These are phyloP conservation scores for Boletus pseudo-olivaceus DNA, from an alignment of 768 basidiomycete genomes.

Conservation along the genomic window DNA sequence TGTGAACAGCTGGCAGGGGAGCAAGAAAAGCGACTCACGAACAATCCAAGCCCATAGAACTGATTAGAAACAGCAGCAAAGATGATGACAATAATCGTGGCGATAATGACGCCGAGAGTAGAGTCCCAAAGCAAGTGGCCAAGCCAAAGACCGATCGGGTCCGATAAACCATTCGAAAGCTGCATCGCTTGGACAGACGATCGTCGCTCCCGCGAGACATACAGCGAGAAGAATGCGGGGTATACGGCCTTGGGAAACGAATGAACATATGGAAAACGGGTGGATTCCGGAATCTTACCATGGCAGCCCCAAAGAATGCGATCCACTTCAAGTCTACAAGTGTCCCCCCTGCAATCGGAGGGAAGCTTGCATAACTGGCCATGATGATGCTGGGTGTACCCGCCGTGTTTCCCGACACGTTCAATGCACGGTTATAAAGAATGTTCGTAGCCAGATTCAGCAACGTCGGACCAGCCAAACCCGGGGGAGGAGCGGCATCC, in stretches of 20 bases:
- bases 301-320: constrained; percentile 67
- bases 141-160: constrained; percentile 71
- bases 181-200: constrained; percentile 79
- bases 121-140: constrained; percentile 77
- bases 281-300: constrained; percentile 43
- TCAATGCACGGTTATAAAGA: constrained; percentile 60
- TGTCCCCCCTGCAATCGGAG: constrained; percentile 51
- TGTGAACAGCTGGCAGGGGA: not conserved
- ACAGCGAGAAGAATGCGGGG: constrained; percentile 79
- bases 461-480: constrained; percentile 54
- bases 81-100: constrained; percentile 62
- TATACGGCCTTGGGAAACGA: constrained; percentile 52
- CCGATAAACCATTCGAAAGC: constrained; percentile 67
- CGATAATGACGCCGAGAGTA: constrained; percentile 52
- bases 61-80: constrained; percentile 56
- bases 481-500: constrained; percentile 61
- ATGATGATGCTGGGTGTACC: constrained; percentile 49
- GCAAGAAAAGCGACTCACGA: constrained; percentile 40
- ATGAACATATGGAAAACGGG: not conserved
- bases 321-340: constrained; percentile 69
- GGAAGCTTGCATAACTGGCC: constrained; percentile 57
- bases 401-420: constrained; percentile 40
- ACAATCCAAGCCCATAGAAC: constrained; percentile 65
- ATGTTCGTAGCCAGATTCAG: constrained; percentile 69
- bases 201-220: constrained; percentile 69